Conservation (phyloP, 1,139 yeast genomes). For the Candida labiduridarum region DNA sequence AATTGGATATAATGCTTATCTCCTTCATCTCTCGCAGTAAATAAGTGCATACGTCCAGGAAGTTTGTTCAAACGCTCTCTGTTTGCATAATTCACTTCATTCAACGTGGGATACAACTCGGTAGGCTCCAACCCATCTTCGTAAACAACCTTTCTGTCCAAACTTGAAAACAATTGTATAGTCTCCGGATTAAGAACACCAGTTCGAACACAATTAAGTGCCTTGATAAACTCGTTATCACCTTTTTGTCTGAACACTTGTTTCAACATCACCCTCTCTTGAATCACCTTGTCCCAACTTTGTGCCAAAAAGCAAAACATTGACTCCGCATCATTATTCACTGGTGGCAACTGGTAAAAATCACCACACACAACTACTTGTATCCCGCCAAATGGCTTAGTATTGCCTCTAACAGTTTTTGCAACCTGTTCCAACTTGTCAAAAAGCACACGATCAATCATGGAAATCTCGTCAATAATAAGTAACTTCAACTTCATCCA, state of each 20-base stretch:
- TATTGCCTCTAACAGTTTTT: slow-evolving; percentile 45
- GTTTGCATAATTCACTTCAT: slow-evolving; percentile 76
- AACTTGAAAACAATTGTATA: slow-evolving; percentile 42
- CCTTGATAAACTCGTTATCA: slow-evolving; percentile 66
- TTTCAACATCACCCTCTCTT: slow-evolving; percentile 58
- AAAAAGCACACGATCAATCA: slow-evolving; percentile 72
- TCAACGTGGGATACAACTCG: slow-evolving; percentile 72
- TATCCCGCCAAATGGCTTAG: slow-evolving; percentile 75
- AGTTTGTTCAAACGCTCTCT: slow-evolving; percentile 46
- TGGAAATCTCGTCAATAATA: slow-evolving; percentile 80
- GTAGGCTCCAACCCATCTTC: slow-evolving; percentile 81
- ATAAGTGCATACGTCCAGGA: slow-evolving; percentile 45
- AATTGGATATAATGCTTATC: slow-evolving; percentile 16
- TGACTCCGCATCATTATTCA: slow-evolving; percentile 38
- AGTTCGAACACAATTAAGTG: slow-evolving; percentile 73
- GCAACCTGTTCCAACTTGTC: slow-evolving; percentile 69
- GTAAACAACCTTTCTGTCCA: slow-evolving; percentile 58
- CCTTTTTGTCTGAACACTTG: slow-evolving; percentile 74
- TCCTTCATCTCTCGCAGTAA: slow-evolving; percentile 50
- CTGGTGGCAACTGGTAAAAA: slow-evolving; percentile 87
- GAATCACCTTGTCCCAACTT: slow-evolving; percentile 57
- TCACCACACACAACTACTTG: slow-evolving; percentile 82
- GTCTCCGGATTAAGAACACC: slow-evolving; percentile 59
- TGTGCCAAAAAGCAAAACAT: slow-evolving; percentile 61
- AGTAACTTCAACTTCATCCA: slow-evolving; percentile 69